These are phyloP conservation scores for Durio zibethinus DNA, from an alignment of 345 rosid genomes.

Conservation along the genomic window DNA sequence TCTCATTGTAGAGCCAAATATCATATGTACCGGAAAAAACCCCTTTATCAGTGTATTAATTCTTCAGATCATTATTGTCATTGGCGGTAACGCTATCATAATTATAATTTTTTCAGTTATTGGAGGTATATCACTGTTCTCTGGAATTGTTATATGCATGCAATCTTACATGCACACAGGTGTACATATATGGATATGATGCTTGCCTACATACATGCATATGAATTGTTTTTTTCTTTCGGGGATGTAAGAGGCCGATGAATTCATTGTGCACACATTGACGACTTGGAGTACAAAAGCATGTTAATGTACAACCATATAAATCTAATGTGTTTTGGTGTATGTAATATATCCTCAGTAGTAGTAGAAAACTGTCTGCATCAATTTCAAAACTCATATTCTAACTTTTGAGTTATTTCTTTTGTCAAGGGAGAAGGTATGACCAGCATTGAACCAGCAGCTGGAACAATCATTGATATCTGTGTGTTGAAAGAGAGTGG, in stretches of 20 bases:
- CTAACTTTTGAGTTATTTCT: constrained; percentile 7
- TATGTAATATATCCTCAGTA: not conserved
- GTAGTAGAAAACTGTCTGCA: not conserved
- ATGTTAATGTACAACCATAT: not conserved
- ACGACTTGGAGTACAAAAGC: not conserved
- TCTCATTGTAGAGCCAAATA: not conserved
- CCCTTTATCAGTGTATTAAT: not conserved
- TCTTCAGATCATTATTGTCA: not conserved
- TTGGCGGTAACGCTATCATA: not conserved
- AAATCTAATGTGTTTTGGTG: not conserved
- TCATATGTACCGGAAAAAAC: not conserved
- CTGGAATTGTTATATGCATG: not conserved
- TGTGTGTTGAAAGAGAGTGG: constrained; percentile 83
- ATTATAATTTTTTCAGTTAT: not conserved
- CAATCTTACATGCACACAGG: not conserved
- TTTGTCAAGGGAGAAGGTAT: constrained; percentile 71
- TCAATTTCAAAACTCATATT: constrained; percentile 1
- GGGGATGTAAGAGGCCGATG: not conserved
- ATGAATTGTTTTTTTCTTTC: not conserved
- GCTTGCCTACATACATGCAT: not conserved
- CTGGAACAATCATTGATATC: constrained; percentile 77
- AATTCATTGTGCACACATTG: not conserved
- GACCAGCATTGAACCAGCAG: constrained; percentile 92
- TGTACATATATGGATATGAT: not conserved
- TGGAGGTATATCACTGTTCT: not conserved